Conservation (phyloP, 495 filamentous ascomycete species). For the Neurospora sp. region DNA sequence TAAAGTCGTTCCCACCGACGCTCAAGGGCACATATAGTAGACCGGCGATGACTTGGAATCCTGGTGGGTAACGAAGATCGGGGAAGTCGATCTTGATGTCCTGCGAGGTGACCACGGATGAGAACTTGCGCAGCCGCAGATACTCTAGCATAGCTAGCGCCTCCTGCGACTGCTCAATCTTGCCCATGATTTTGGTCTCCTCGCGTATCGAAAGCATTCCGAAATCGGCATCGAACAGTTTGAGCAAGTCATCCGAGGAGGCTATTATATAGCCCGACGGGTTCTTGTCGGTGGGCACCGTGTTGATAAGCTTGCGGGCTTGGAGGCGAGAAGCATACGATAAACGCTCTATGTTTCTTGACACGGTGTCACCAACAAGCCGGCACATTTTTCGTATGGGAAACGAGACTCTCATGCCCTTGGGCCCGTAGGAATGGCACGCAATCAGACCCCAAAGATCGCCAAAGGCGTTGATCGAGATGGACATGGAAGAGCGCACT, state of each 20-base stretch:
- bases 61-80: conserved; percentile 70
- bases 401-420: conserved; percentile 83
- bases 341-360: conserved; percentile 79
- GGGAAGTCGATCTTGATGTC: conserved; percentile 74
- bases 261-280: conserved; percentile 90
- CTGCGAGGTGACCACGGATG: conserved; percentile 68
- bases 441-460: conserved; percentile 87
- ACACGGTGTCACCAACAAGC: conserved; percentile 79
- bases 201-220: conserved; percentile 77
- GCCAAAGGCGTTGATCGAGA: conserved; percentile 77
- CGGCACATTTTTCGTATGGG: conserved; percentile 91
- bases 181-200: conserved; percentile 80
- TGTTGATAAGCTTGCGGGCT: conserved; percentile 70
- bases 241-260: conserved; percentile 77
- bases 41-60: conserved; percentile 71
- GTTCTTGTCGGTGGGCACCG: conserved; percentile 67
- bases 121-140: conserved; percentile 63
- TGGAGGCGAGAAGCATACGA: conserved; percentile 80
- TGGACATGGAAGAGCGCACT: conserved; percentile 87
- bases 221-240: conserved; percentile 81
- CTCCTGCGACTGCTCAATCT: conserved; percentile 69
- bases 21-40: conserved; percentile 78
- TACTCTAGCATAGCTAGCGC: conserved; percentile 81
- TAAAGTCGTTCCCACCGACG: conserved; percentile 70
- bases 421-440: conserved; percentile 70